These are phyloP conservation scores for Coemansia sp. DNA, from an alignment of 192 early-diverging fungal species.

Conservation along the genomic window DNA sequence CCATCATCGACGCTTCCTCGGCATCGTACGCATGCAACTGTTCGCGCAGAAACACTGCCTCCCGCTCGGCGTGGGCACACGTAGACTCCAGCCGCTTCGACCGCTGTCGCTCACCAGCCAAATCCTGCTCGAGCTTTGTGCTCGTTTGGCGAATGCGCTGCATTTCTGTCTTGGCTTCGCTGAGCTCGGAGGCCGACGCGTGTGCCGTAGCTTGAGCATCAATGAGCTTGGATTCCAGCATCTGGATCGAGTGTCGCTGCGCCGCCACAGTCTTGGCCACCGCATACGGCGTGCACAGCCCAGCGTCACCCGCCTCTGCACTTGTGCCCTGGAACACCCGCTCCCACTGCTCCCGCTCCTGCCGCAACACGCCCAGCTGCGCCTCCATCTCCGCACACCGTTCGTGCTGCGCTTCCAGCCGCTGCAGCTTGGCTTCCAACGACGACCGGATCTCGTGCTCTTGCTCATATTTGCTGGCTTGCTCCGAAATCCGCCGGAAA, in stretches of 20 bases:
- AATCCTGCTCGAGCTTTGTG: constrained; percentile 10
- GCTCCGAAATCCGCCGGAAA: constrained; percentile 42
- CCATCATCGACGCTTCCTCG: constrained; percentile 50
- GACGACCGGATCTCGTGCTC: constrained; percentile 28
- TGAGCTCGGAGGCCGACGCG: constrained; percentile 1
- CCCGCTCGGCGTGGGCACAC: constrained; percentile 57
- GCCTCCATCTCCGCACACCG: constrained; percentile 34
- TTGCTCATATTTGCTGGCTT: constrained; percentile 52
- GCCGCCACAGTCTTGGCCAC: constrained; percentile 22
- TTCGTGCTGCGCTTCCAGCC: constrained; percentile 52
- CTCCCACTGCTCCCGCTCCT: constrained; percentile 49
- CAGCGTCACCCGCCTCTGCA: neutral
- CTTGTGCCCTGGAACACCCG: constrained; percentile 24
- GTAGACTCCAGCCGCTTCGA: constrained; percentile 47
- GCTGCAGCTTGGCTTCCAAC: constrained; percentile 57
- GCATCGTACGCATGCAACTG: constrained; percentile 58
- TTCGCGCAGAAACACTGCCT: constrained; percentile 61
- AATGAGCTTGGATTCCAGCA: constrained; percentile 19
- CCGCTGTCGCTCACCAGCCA: constrained; percentile 20
- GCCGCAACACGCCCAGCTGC: constrained; percentile 42
- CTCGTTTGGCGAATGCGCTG: neutral
- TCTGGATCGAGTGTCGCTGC: constrained; percentile 19
- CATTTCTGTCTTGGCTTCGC: constrained; percentile 10
- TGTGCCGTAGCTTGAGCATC: constrained; percentile 12
- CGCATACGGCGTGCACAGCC: constrained; percentile 19